Percentiles rank a stretch among this genome's conserved stretches.
These are phyloP conservation scores for Platanthera guangdongensis DNA, from an alignment of 106 monocot species.

Conservation along the genomic window DNA sequence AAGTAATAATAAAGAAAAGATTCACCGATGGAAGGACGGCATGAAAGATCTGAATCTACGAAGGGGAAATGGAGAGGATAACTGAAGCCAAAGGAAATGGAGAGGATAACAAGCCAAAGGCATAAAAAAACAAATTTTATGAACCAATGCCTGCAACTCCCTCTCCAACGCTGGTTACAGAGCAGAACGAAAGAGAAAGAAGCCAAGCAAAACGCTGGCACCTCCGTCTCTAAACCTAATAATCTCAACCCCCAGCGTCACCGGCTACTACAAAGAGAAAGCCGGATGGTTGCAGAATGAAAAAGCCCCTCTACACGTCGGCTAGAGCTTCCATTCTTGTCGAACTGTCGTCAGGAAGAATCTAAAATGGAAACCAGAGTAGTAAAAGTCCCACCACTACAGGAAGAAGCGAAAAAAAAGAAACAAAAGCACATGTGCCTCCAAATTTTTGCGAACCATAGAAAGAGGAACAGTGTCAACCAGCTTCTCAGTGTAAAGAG, in stretches of 20 bases:
- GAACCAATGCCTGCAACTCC: constrained; percentile 3
- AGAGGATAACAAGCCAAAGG: neutral
- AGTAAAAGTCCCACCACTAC: neutral
- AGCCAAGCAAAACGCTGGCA: neutral
- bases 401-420: neutral
- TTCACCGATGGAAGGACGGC: too few relatives aligned
- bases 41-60: neutral
- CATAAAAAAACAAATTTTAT: neutral
- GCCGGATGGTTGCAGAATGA: neutral
- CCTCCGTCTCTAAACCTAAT: neutral
- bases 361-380: neutral
- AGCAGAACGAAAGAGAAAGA: constrained; percentile 9
- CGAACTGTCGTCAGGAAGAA: neutral
- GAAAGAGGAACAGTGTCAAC: neutral
- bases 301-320: neutral
- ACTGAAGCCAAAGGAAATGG: neutral
- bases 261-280: neutral
- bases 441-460: constrained; percentile 1
- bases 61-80: neutral
- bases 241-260: neutral
- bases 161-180: neutral
- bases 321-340: neutral
- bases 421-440: neutral
- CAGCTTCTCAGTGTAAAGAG: neutral
- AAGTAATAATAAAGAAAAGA: neutral